phyloP scores from a whole-genome alignment of 2,329 filamentous ascomycete species.

The Orbilia javanica region DNA sequence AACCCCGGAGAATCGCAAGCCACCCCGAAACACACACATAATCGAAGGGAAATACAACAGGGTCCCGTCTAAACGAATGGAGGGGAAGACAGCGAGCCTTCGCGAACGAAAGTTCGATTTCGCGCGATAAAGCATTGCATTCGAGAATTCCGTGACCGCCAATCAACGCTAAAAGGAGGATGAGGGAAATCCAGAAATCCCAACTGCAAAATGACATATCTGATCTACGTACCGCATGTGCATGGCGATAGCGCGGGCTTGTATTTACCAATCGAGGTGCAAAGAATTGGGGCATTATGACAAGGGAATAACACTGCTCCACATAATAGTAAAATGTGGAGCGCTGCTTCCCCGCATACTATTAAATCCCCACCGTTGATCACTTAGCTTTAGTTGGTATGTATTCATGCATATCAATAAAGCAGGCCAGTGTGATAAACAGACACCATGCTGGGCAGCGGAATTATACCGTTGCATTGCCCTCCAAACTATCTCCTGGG shows the following conservation, averaged over 20 bases:
- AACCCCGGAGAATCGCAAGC: neutral
- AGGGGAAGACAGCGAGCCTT: neutral
- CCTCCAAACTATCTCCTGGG: too few species aligned
- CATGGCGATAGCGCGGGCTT: neutral
- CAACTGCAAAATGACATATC: conserved; percentile 23
- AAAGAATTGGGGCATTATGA: neutral
- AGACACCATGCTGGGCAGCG: too few species aligned
- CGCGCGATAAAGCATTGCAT: too few species aligned
- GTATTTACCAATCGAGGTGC: conserved; percentile 5
- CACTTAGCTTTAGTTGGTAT: neutral
- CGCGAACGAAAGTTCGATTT: neutral
- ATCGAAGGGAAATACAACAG: neutral
- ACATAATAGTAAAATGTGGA: conserved; percentile 7
- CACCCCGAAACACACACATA: neutral
- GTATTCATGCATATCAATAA: neutral
- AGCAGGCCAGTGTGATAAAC: too few species aligned
- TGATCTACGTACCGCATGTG: conserved; percentile 27
- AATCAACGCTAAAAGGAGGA: neutral
- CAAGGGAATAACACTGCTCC: conserved; percentile 21
- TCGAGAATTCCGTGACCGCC: neutral
- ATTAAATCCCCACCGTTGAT: conserved; percentile 35
- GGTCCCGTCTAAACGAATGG: neutral
- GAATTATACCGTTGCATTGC: too few species aligned
- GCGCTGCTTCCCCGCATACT: conserved; percentile 15
- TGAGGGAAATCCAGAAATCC: conserved; percentile 15